These are phyloP conservation scores for Talaromyces stipitatus DNA, from an alignment of 495 filamentous ascomycete species.

Conservation along the genomic window DNA sequence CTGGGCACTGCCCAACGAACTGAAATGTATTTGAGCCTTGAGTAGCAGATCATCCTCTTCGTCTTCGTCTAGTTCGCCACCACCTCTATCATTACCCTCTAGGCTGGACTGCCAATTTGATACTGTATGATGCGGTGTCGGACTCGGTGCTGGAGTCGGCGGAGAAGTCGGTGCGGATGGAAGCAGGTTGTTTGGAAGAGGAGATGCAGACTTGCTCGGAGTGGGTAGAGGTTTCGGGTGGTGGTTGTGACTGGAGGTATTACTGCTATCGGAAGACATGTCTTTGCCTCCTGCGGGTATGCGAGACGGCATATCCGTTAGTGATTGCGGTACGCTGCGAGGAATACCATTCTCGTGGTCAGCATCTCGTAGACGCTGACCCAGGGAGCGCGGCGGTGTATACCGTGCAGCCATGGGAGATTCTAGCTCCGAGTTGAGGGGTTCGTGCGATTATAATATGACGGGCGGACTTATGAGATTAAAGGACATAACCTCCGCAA, in stretches of 20 bases:
- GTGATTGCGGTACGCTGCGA: slow-evolving; percentile 21
- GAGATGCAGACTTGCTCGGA: slow-evolving; percentile 40
- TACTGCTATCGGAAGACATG: slow-evolving; percentile 23
- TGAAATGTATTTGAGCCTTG: slow-evolving; percentile 49
- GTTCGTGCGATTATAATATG: neutral
- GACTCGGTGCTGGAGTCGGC: slow-evolving; percentile 61
- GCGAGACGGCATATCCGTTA: slow-evolving; percentile 19
- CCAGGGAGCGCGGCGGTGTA: slow-evolving; percentile 16
- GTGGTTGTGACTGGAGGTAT: slow-evolving; percentile 12
- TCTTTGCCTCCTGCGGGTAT: slow-evolving; percentile 27
- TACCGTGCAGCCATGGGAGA: slow-evolving; percentile 11
- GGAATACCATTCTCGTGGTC: slow-evolving; percentile 18
- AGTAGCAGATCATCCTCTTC: slow-evolving; percentile 44
- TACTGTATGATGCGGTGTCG: slow-evolving; percentile 52
- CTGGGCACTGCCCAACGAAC: slow-evolving; percentile 42
- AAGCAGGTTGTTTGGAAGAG: slow-evolving; percentile 51
- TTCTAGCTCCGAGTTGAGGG: neutral
- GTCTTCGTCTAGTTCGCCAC: slow-evolving; percentile 14
- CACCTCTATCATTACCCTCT: slow-evolving; percentile 17
- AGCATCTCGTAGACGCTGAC: slow-evolving; percentile 23
- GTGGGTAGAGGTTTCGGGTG: slow-evolving; percentile 45
- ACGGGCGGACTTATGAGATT: neutral
- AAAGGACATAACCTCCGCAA: neutral
- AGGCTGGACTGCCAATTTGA: slow-evolving; percentile 51
- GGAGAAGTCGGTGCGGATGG: slow-evolving; percentile 62